Evolutionary conservation across 2,329 filamentous ascomycete genomes (phyloP), one percentile per base, ranked within the genome.

Genomic region (Penicillium sp.): DNA sequence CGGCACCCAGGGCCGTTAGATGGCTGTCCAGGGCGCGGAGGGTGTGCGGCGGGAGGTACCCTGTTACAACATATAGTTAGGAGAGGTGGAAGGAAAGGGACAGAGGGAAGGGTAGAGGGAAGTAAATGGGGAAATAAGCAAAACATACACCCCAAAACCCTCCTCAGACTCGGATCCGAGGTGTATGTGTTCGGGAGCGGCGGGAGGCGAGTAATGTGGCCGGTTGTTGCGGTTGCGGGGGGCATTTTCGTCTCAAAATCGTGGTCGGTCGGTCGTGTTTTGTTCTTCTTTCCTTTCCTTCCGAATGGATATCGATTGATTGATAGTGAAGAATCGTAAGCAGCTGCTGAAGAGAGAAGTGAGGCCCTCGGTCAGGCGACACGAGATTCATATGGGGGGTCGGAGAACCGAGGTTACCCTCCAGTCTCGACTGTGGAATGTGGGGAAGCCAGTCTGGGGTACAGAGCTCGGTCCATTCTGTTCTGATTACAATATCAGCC

Each of bases 151-250:
- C 79, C 78, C 31, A 86, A 76, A n/a, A 82, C 78, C 35, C 86
- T 78, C 68, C 82, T 81, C 29, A 85, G 81, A 56, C 80, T 83
- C 6, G 74, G 75, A 71, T 88, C 86, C 41, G 88, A 83, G 48
- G 83, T 73, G 62, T 85, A 86, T 61, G 88, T 85, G 66, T 88
- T 88, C 15, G 73, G 76, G 50, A 88, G 71, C 9, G 81, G 76
- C 2, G 83, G 84, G 4, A 81, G 76, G 45, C 80, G 73, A 67
- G 88, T 86, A 66, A 88, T 85, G 74, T 87, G 87, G 62, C 86
- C 86, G 9, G 61, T 69, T 35, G 76, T 76, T 26, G 76, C 75
- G 23, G 75, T 78, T 19, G 79, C 79, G 23, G 60, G 48, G 23
- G 48, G 26, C 48, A 50, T 50, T 9, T 5, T 38, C 5, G 35